A percentile compares a stretch with the other conserved stretches of the same genome.
Conservation (phyloP, 2,329 filamentous ascomycete genomes). For the Cladosporium sp. region DNA sequence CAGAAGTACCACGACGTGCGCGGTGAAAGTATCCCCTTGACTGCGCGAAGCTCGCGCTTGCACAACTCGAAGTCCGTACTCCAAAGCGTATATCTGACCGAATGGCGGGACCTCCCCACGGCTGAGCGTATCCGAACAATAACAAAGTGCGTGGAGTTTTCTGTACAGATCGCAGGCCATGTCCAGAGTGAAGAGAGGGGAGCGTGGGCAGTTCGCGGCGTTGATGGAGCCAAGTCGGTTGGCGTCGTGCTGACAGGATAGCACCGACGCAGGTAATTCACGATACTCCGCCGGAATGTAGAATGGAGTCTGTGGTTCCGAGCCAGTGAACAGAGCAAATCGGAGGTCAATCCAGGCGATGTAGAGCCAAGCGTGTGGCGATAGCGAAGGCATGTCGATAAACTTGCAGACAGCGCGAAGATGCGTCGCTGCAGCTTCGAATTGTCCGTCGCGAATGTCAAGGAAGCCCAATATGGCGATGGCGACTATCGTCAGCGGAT, state of each 20-base stretch:
- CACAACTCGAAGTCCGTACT: slow-evolving; percentile 14
- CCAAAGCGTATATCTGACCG: slow-evolving; percentile 10
- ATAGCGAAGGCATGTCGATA: slow-evolving; percentile 9
- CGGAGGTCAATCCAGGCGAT: slow-evolving; percentile 11
- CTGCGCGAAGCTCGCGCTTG: neutral
- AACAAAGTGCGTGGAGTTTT: slow-evolving; percentile 14
- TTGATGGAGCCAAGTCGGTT: slow-evolving; percentile 10
- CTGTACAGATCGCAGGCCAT: slow-evolving; percentile 10
- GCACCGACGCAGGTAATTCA: neutral
- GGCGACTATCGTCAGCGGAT: slow-evolving; percentile 3
- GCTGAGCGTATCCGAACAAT: slow-evolving; percentile 2
- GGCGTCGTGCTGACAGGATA: slow-evolving; percentile 4
- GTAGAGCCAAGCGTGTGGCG: slow-evolving; percentile 10
- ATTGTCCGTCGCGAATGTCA: slow-evolving; percentile 11
- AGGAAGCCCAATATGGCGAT: slow-evolving; percentile 12
- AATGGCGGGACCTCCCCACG: neutral
- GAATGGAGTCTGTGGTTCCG: slow-evolving; percentile 10
- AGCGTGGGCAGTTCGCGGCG: slow-evolving; percentile 9
- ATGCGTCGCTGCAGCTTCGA: slow-evolving; percentile 11
- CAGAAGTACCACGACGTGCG: slow-evolving; percentile 1
- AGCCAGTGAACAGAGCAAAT: neutral
- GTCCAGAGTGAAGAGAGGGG: slow-evolving; percentile 12
- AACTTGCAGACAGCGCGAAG: slow-evolving; percentile 11
- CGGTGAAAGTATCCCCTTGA: neutral
- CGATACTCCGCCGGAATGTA: slow-evolving; percentile 6